Evolutionary conservation across 768 basidiomycete genomes (phyloP), one percentile per base, ranked within the genome.

Genomic region (Panaeolus cyanescens): DNA sequence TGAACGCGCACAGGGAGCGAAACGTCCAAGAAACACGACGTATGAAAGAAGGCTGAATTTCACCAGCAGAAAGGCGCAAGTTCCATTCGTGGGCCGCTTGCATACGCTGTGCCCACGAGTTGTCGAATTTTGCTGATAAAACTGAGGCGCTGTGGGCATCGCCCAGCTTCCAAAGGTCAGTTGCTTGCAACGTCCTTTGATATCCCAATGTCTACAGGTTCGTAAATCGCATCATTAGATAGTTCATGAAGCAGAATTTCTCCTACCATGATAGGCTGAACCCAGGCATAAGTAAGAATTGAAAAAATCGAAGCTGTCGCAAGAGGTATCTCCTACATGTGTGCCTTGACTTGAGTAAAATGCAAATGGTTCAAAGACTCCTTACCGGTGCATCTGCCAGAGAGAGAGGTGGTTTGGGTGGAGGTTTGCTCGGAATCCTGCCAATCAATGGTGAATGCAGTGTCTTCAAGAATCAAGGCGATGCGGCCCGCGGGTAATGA

Each of bases 161-260:
- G 59, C 85, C 83, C 62, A 92, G 75, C 68, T 84, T 85, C 89
- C 89, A 91, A 12, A 92, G 72, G 73, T 93, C 92, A 1, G 88
- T 84, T 0, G 88, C 87, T 67, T 90, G 89, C 8, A 93, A 76
- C 1, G 89, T 87, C 31, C 91, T 79, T 67, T 90, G 87, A 67
- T 88, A 91, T 0, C 90, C 90, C 37, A 88, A 75, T 9, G 78
- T 75, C 84, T 85, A 19, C 37, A n/a, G n/a, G n/a, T n/a, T n/a
- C n/a, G n/a, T n/a, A n/a, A n/a, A n/a, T n/a, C n/a, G n/a, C n/a
- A n/a, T n/a, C n/a, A n/a, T n/a, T n/a, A n/a, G n/a, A n/a, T n/a
- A n/a, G n/a, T n/a, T n/a, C n/a, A n/a, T n/a, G n/a, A n/a, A n/a
- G n/a, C n/a, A n/a, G n/a, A n/a, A n/a, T n/a, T n/a, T 31, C 20